Base-by-base conservation (phyloP, 2,329 filamentous ascomycete genomes). In the Lasiodiplodia theobromae region DNA sequence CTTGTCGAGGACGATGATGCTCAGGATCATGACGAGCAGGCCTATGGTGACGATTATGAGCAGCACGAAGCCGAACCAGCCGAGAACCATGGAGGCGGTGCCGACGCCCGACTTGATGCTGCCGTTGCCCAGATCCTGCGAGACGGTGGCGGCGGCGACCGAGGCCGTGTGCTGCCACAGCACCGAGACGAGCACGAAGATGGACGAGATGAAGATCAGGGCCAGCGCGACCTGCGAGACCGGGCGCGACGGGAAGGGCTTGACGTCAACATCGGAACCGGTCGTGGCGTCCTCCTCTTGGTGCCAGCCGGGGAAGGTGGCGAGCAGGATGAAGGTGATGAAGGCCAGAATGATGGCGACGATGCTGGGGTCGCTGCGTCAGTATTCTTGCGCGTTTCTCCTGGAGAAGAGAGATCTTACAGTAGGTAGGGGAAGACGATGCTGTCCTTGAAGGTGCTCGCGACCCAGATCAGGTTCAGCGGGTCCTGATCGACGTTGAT, bases 331-430 rank as follows among this genome's bases (percentile, higher is more conserved):
- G 79, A 99, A 93, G 80, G 94, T 97, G 80, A 98, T 87, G 83
- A 98, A 98, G 74, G 96, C 94, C 77, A 99, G 94, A 79, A 99
- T 92, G 77, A 98, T 94, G 77, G 96, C 96, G 77, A 99, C 94
- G 84, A 99, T 99, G 72, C 93, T 96, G 73, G 2, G 7, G 12
- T 2, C 18, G 65, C 64, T 5, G 57, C 56, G 70, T 64, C 54
- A 62, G 57, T 68, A 54, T 57, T 10, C 34, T 21, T 34, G 6
- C 51, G 31, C 8, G 8, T 6, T 64, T 2, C 7, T 14, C n/a
- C 12, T 40, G 34, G 16, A n/a, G n/a, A 38, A 12, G 18, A 21
- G 57, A 28, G n/a, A 10, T 73, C 92, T 85, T 81, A 96, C 92
- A 99, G 91, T 23, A 99, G 84, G 77, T 98, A 99, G 11, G 96